A percentile compares a stretch with the other conserved stretches of the same genome.
These are phyloP conservation scores for Berberis vulgaris DNA, from an alignment of 164 flowering plant genomes.

Conservation along the genomic window DNA sequence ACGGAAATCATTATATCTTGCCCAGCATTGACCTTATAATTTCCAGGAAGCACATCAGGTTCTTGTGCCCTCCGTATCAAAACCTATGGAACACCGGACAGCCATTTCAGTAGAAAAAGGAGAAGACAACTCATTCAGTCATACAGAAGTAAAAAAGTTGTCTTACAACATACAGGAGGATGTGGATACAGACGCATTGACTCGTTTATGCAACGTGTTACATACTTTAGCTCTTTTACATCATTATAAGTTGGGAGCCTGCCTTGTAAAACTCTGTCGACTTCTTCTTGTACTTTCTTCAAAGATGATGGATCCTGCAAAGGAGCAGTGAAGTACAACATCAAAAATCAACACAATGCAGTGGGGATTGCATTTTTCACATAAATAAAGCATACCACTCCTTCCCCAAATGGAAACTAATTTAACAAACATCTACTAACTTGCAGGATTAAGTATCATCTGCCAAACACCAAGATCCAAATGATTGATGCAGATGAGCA, in stretches of 20 bases:
- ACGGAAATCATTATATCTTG: slow-evolving; percentile 98
- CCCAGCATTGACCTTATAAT: slow-evolving; percentile 77
- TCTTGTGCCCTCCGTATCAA: slow-evolving; percentile 79
- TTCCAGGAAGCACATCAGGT: slow-evolving; percentile 79
- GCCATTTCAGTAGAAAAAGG: not conserved
- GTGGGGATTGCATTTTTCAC: not conserved
- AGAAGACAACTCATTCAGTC: not conserved
- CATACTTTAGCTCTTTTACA: slow-evolving; percentile 62
- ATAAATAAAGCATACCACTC: too few relatives aligned
- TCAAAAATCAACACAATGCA: not conserved
- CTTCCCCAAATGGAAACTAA: too few relatives aligned
- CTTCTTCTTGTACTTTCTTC: slow-evolving; percentile 74
- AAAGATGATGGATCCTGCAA: slow-evolving; percentile 49
- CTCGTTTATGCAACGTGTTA: slow-evolving; percentile 79
- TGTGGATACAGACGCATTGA: slow-evolving; percentile 91
- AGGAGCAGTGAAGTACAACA: not conserved
- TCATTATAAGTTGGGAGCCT: slow-evolving; percentile 70
- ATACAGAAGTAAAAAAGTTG: not conserved
- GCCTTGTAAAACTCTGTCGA: slow-evolving; percentile 75
- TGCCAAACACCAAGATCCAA: too few relatives aligned
- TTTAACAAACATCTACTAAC: too few relatives aligned
- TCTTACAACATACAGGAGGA: slow-evolving; percentile 74
- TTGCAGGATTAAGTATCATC: too few relatives aligned
- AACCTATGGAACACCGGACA: slow-evolving; percentile 35
- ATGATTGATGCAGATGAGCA: too few relatives aligned